Percentiles rank a stretch among this genome's conserved stretches.
phyloP scores from a whole-genome alignment of 805 yeast genomes.

The Candida railenensis region DNA sequence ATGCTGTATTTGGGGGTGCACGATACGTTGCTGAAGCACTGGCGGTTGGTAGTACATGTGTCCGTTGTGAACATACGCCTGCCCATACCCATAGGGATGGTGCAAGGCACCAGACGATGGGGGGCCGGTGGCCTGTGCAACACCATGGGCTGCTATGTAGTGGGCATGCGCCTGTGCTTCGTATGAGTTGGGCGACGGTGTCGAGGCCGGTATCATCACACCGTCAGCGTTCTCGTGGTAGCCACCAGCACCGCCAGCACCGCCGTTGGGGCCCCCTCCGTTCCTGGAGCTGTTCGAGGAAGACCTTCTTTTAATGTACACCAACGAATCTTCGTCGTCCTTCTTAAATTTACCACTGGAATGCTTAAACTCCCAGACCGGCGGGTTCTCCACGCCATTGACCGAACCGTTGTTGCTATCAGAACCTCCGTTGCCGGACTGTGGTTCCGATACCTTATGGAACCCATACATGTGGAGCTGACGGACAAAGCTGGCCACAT shows the following conservation, averaged over 20 bases:
- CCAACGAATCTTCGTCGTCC: conserved; percentile 45
- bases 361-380: conserved; percentile 60
- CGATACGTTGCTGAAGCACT: conserved; percentile 3
- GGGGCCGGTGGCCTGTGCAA: conserved; percentile 5
- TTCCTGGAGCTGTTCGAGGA: conserved; percentile 30
- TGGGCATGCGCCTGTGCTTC: conserved; percentile 11
- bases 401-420: not conserved
- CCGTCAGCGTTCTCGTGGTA: conserved; percentile 1
- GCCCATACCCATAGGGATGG: conserved; percentile 6
- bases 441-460: conserved; percentile 68
- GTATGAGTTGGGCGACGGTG: conserved; percentile 10
- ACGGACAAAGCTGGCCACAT: conserved; percentile 88
- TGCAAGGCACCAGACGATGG: not conserved
- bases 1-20: conserved; percentile 3
- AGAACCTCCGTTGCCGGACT: conserved; percentile 4
- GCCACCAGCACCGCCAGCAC: not conserved
- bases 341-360: conserved; percentile 48
- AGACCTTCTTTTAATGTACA: conserved; percentile 49
- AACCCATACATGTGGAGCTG: conserved; percentile 97
- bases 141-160: conserved; percentile 6
- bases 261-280: conserved; percentile 3
- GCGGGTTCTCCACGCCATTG: conserved; percentile 18
- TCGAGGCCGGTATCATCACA: conserved; percentile 7
- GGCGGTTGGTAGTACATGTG: not conserved
- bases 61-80: conserved; percentile 3